Base-by-base conservation (phyloP, 306 rosid species). In the Canavalia ensiformis region DNA sequence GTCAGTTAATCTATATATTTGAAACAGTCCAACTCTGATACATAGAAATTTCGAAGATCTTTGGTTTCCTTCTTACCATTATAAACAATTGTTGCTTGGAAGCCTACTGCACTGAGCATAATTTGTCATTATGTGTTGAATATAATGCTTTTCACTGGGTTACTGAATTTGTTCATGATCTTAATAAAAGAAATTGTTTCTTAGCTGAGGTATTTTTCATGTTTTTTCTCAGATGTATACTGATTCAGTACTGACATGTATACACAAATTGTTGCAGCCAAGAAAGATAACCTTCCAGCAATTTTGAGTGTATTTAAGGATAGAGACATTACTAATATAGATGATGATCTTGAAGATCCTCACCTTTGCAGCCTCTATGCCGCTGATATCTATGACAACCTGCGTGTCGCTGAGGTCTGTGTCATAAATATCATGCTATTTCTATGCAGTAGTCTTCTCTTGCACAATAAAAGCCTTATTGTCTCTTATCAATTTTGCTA, bases 401-500 rank as follows among this genome's bases (percentile, higher is more conserved):
- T 89, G 68, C 88, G 89, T 68, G 94, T 88, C 77, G 86, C 87
- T 69, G 98, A 96, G 99, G 99, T 94, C 74, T 84, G 91, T 81
- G 67, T 54, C 34, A 8, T 71, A 39, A 54, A 76, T 46, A 18
- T 11, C 41, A 74, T 59, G 58, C 11, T 35, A 82, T 78, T 72
- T 56, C 76, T 12, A 49, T 56, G 10, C 37, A 72, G 47, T 44
- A 18, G 68, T 75, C 42, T 71, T 77, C 62, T 49, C 12, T 42
- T 76, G 62, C 42, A 12, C 30, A 13, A 12, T 51, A 47, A 3
- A 2, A 42, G 50, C 45, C 49, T 50, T 80, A 7, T 46, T 42
- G 68, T 44, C 28, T 42, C 66, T 18, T 18, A 39, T 68, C 49
- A 18, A 62, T 49, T 45, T 41, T 34, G 45, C 39, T 60, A 50